Evolutionary conservation across 164 flowering plant species (phyloP).

Genomic region (Kalanchoe fedtschenkoi): DNA sequence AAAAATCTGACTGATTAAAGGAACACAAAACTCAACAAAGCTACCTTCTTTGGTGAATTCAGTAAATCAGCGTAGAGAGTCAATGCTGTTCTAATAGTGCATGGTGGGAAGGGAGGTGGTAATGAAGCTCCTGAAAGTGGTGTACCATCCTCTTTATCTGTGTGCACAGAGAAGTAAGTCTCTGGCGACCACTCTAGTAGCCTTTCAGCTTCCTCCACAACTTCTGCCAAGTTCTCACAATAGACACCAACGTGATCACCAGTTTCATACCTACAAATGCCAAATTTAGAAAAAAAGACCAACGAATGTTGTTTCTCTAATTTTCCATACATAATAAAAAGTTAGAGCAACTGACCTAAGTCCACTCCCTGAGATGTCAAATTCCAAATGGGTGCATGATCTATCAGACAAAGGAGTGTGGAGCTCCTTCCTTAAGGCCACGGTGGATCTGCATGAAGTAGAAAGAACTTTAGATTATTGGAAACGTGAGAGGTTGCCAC

Average conservation of each 20-base stretch:
- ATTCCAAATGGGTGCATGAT: slow-evolving; percentile 94
- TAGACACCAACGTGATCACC: slow-evolving; percentile 98
- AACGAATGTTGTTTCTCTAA: slow-evolving; percentile 49
- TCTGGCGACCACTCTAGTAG: slow-evolving; percentile 54
- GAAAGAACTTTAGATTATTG: slow-evolving; percentile 2
- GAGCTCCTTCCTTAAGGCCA: slow-evolving; percentile 81
- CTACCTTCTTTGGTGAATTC: slow-evolving; percentile 92
- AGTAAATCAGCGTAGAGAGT: slow-evolving; percentile 75
- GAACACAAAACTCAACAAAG: neutral
- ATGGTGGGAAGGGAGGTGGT: slow-evolving; percentile 91
- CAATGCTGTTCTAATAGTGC: slow-evolving; percentile 74
- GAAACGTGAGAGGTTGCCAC: neutral
- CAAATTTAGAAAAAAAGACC: slow-evolving; percentile 28
- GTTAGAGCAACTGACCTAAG: slow-evolving; percentile 41
- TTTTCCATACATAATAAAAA: neutral
- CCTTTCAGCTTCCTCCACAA: slow-evolving; percentile 70
- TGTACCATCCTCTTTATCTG: slow-evolving; percentile 85
- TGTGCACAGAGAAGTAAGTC: slow-evolving; percentile 66
- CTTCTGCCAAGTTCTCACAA: slow-evolving; percentile 60
- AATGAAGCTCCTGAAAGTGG: slow-evolving; percentile 68
- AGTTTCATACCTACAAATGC: slow-evolving; percentile 65
- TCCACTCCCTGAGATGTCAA: slow-evolving; percentile 84
- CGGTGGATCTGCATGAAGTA: slow-evolving; percentile 51
- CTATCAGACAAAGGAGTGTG: slow-evolving; percentile 84
- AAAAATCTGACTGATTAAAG: neutral